phyloP scores from a whole-genome alignment of 2,329 filamentous ascomycete species.

The Sporothrix brunneoviolacea region DNA sequence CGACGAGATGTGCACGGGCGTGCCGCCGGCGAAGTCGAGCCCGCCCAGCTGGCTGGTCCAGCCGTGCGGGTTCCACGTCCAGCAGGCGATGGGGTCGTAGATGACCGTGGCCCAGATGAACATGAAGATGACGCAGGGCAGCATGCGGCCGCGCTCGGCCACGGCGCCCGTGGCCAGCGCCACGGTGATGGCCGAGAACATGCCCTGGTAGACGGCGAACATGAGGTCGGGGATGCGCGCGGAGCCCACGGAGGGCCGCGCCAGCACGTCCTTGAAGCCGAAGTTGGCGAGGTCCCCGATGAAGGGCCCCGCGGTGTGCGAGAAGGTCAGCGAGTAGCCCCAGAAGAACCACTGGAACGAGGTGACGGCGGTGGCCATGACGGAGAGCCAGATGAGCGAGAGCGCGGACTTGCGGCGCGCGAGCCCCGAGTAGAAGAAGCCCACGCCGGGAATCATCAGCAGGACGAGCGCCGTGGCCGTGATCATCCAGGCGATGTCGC shows the following conservation, averaged over 20 bases:
- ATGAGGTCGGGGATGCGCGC: constrained; percentile 70
- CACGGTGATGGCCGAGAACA: constrained; percentile 82
- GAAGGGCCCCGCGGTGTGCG: constrained; percentile 66
- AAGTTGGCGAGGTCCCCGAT: constrained; percentile 77
- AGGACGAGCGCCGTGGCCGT: constrained; percentile 4
- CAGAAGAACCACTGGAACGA: constrained; percentile 95
- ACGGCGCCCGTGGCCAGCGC: constrained; percentile 58
- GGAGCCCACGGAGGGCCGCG: constrained; percentile 66
- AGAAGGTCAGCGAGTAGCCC: constrained; percentile 79
- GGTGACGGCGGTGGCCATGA: constrained; percentile 78
- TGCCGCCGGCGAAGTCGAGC: constrained; percentile 69
- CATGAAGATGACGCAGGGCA: constrained; percentile 58
- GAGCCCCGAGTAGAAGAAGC: constrained; percentile 88
- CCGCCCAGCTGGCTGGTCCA: constrained; percentile 64
- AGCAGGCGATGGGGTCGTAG: constrained; percentile 68
- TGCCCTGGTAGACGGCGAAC: constrained; percentile 81
- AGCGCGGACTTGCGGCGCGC: constrained; percentile 83
- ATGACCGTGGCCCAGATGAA: constrained; percentile 67
- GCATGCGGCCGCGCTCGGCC: constrained; percentile 54
- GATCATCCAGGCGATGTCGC: constrained; percentile 10
- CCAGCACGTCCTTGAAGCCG: constrained; percentile 70
- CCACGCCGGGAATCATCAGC: constrained; percentile 68
- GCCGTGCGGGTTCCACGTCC: constrained; percentile 69
- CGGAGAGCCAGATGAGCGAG: constrained; percentile 82
- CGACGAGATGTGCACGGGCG: constrained; percentile 68